Evolutionary conservation across 2,329 filamentous ascomycete genomes (phyloP), one percentile per base, ranked within the genome.

Genomic region (Ceratocystis harringtonii): DNA sequence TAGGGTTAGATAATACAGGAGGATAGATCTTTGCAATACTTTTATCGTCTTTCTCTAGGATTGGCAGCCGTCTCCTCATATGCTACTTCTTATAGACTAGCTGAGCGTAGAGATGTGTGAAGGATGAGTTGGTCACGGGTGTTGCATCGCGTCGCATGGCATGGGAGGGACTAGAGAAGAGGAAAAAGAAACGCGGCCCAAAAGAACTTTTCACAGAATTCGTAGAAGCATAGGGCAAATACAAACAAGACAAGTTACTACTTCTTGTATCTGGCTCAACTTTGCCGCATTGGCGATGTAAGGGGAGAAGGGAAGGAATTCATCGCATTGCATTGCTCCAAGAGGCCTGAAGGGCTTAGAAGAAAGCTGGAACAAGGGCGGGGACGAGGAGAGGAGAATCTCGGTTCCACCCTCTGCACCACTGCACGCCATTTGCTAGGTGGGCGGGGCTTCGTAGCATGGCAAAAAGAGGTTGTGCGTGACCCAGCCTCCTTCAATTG

Each of bases 281-380:
- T 58, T 32, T 58, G 52, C 52, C 52, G 52, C 25, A 15, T 41
- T 58, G 52, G 52, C 52, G 52, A 58, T 58, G 52, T 25, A 58
- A 58, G 52, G 52, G 50, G 50, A 8, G 25, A 41, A 41, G 36
- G 12, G 36, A 41, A 52, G 48, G 48, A 10, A 58, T 58, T 32
- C 17, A 30, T 58, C 2, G 28, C 52, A 52, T 52, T 52, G 10
- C 45, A 50, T 50, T 50, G 45, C 45, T 50, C 45, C 36, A 10
- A 41, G 12, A 12, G 10, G 36, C 48, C 25, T 8, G 19, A 10
- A 52, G 25, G 48, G 48, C 19, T 12, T 52, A 52, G 48, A 28
- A 58, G 52, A 58, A 32, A 30, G 52, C n/a, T 58, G 25, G 52
- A 58, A 58, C 52, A 32, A 32, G 15, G 28, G 3, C 3, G 12